Percentiles rank a stretch among this genome's conserved stretches.
These are phyloP conservation scores for Scheffersomyces segobiensis DNA, from an alignment of 1,139 yeast species.

Conservation along the genomic window DNA sequence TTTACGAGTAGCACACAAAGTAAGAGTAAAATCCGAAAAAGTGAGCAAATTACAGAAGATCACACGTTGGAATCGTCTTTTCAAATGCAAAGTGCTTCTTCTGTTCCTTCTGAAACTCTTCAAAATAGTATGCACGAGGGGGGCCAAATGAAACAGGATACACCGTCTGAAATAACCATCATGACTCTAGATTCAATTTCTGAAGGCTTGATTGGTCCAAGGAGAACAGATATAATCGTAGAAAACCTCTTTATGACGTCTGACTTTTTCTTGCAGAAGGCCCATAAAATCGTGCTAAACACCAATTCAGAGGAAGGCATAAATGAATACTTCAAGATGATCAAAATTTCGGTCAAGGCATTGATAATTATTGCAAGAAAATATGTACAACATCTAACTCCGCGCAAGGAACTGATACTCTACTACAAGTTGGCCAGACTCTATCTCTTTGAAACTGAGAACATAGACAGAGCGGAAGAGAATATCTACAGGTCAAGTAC, in stretches of 20 bases:
- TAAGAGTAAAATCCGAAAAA: background rate
- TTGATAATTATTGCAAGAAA: slow-evolving; percentile 30
- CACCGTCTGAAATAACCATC: background rate
- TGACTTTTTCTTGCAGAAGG: slow-evolving; percentile 23
- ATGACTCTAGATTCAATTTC: background rate
- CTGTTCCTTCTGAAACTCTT: background rate
- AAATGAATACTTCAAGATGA: slow-evolving; percentile 30
- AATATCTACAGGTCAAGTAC: slow-evolving; percentile 39
- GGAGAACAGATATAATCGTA: slow-evolving; percentile 8
- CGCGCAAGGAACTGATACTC: slow-evolving; percentile 30
- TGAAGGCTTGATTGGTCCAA: background rate
- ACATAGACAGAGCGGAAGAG: slow-evolving; percentile 38
- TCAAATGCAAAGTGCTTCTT: background rate
- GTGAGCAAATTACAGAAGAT: background rate
- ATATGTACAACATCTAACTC: slow-evolving; percentile 27
- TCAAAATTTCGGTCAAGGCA: slow-evolving; percentile 42
- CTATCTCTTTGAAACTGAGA: slow-evolving; percentile 42
- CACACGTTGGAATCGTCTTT: background rate
- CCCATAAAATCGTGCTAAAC: slow-evolving; percentile 21
- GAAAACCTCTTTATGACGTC: slow-evolving; percentile 19
- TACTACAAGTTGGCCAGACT: slow-evolving; percentile 37
- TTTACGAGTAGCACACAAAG: background rate
- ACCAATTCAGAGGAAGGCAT: slow-evolving; percentile 17
- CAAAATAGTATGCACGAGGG: background rate
- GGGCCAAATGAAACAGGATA: background rate